Percentiles rank a stretch among this genome's conserved stretches.
Conservation (phyloP, 371 early-diverging fungal genomes). For the Mortierella sp. region DNA sequence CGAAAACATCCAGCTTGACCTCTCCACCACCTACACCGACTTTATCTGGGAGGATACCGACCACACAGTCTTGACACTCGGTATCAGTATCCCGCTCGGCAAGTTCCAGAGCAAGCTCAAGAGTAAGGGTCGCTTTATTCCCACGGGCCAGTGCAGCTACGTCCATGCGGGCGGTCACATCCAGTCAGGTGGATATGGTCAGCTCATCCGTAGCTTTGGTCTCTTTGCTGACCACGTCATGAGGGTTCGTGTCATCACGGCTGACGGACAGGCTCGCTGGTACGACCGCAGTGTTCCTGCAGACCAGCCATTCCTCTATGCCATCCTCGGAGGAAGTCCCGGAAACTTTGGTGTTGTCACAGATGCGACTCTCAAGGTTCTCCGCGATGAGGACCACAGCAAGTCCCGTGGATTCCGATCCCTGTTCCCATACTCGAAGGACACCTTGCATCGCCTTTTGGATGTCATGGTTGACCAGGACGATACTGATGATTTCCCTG, state of each 20-base stretch:
- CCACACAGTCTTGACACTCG: slow-evolving; percentile 22
- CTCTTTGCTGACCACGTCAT: slow-evolving; percentile 46
- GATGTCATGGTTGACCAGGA: slow-evolving; percentile 27
- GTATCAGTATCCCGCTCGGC: slow-evolving; percentile 32
- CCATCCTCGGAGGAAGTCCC: slow-evolving; percentile 45
- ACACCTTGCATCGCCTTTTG: slow-evolving; percentile 23
- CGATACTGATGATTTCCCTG: slow-evolving; percentile 12
- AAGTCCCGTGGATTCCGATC: slow-evolving; percentile 32
- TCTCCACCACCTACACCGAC: slow-evolving; percentile 36
- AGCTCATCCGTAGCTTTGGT: slow-evolving; percentile 43
- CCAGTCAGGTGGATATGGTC: slow-evolving; percentile 52
- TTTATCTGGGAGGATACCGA: slow-evolving; percentile 35
- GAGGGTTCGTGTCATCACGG: slow-evolving; percentile 48
- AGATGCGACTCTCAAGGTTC: slow-evolving; percentile 26
- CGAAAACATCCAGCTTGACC: slow-evolving; percentile 44
- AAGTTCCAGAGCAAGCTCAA: slow-evolving; percentile 27
- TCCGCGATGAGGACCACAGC: slow-evolving; percentile 35
- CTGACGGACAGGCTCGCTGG: slow-evolving; percentile 18
- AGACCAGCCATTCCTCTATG: slow-evolving; percentile 33
- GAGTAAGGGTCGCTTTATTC: slow-evolving; percentile 23
- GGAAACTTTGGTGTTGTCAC: slow-evolving; percentile 54
- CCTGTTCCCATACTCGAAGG: slow-evolving; percentile 11
- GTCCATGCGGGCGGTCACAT: slow-evolving; percentile 46
- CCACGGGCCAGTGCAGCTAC: slow-evolving; percentile 35
- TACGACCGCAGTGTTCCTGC: slow-evolving; percentile 7